Evolutionary conservation across 129 eudicot genomes (phyloP).

Genomic region (Scalesia atractyloides): DNA sequence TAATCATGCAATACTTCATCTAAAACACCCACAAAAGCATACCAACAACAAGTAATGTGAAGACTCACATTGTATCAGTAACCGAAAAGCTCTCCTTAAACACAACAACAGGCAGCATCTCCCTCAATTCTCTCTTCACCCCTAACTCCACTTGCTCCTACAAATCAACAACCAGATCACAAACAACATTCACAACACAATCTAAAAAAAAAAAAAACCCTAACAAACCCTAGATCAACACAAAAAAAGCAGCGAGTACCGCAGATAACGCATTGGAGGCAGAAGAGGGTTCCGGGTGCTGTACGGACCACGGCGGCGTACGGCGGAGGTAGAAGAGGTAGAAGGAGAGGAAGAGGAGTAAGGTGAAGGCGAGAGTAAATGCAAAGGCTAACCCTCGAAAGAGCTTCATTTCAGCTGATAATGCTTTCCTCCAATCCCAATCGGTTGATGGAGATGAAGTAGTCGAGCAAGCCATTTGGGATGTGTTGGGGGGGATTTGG

Average conservation of each 20-base stretch:
- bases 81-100: constrained; percentile 77
- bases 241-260: constrained; percentile 20
- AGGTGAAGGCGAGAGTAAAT: constrained; percentile 70
- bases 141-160: constrained; percentile 59
- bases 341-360: constrained; percentile 64
- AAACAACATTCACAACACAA: background rate
- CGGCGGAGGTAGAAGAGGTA: constrained; percentile 63
- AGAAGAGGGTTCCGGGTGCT: constrained; percentile 36
- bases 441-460: constrained; percentile 6
- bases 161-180: constrained; percentile 1
- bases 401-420: constrained; percentile 56
- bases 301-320: constrained; percentile 20
- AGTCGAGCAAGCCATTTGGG: constrained; percentile 22
- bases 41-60: background rate
- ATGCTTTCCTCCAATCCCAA: constrained; percentile 40
- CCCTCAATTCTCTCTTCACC: constrained; percentile 77
- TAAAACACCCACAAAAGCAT: background rate
- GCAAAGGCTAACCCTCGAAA: constrained; percentile 73
- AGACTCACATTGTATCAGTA: constrained; percentile 75
- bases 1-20: constrained; percentile 10
- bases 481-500: background rate
- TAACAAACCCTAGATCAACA: constrained; percentile 1
- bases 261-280: constrained; percentile 44
- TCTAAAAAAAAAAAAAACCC: background rate
- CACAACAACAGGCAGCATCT: constrained; percentile 82